Percentiles rank a stretch among this genome's conserved stretches.
Evolutionary conservation across 106 monocot species (phyloP).

Genomic region (Xerophyta viscosa): DNA sequence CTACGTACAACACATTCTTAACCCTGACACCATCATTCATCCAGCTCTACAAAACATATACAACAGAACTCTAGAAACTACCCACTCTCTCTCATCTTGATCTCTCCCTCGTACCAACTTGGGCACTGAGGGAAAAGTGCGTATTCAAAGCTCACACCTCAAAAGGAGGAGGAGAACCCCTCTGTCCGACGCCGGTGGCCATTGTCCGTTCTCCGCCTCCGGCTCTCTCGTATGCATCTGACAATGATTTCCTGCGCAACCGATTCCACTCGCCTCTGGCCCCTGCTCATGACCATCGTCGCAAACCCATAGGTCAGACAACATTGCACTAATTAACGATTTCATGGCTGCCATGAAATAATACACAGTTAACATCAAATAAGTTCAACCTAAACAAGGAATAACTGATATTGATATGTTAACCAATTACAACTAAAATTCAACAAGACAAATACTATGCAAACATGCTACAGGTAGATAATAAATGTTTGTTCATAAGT

Average conservation of each 20-base stretch:
- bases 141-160: conserved; percentile 31
- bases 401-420: no score
- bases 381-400: no score
- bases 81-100: no score
- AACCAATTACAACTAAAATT: no score
- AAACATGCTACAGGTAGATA: no score
- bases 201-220: background rate
- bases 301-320: background rate
- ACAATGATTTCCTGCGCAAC: conserved; percentile 48
- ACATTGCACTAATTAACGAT: background rate
- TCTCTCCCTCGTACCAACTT: no score
- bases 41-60: no score
- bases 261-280: conserved; percentile 32
- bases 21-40: no score
- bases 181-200: conserved; percentile 8
- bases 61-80: no score
- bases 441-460: no score
- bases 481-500: no score
- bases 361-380: conserved; percentile 10
- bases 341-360: background rate
- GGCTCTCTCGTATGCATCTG: conserved; percentile 34
- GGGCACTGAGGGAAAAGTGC: background rate
- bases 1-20: no score
- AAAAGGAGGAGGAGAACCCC: conserved; percentile 20
- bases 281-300: background rate